These are phyloP conservation scores for Geotrichum cucujoidarum DNA, from an alignment of 1,139 yeast genomes.

Conservation along the genomic window DNA sequence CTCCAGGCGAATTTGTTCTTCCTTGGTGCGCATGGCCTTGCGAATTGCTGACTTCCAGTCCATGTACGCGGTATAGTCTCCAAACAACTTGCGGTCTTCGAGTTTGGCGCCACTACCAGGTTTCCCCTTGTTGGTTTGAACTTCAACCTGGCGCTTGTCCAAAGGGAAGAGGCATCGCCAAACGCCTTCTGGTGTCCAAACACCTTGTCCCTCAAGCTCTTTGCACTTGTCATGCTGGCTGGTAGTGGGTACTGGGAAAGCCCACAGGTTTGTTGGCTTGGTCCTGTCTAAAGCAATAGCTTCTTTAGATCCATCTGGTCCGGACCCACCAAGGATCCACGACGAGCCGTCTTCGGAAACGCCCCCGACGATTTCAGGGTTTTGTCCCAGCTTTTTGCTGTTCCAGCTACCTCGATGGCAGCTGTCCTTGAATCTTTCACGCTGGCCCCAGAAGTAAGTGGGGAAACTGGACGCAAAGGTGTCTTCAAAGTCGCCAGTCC, in stretches of 20 bases:
- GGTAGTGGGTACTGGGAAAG: conserved; percentile 59
- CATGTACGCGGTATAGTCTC: conserved; percentile 15
- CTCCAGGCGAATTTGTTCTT: background rate
- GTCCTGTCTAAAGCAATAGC: conserved; percentile 11
- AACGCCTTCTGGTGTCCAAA: conserved; percentile 73
- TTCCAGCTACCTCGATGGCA: background rate
- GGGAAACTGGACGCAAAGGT: conserved; percentile 11
- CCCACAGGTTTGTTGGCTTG: conserved; percentile 32
- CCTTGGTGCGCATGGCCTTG: conserved; percentile 7
- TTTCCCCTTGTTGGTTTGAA: conserved; percentile 1
- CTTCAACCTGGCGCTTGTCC: conserved; percentile 4
- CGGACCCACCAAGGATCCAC: background rate
- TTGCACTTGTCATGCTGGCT: conserved; percentile 59
- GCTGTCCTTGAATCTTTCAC: background rate
- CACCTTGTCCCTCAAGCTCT: conserved; percentile 58
- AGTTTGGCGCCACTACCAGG: background rate
- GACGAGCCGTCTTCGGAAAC: background rate
- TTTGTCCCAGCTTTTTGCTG: background rate
- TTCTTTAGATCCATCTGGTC: background rate
- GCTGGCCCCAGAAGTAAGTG: conserved; percentile 6
- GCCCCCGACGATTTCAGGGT: background rate
- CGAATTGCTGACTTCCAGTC: conserved; percentile 19
- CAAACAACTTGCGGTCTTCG: conserved; percentile 10
- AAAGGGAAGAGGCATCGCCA: conserved; percentile 84
- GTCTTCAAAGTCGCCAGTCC: conserved; percentile 8